phyloP scores from a whole-genome alignment of 441 rosid species.

The Hura crepitans region DNA sequence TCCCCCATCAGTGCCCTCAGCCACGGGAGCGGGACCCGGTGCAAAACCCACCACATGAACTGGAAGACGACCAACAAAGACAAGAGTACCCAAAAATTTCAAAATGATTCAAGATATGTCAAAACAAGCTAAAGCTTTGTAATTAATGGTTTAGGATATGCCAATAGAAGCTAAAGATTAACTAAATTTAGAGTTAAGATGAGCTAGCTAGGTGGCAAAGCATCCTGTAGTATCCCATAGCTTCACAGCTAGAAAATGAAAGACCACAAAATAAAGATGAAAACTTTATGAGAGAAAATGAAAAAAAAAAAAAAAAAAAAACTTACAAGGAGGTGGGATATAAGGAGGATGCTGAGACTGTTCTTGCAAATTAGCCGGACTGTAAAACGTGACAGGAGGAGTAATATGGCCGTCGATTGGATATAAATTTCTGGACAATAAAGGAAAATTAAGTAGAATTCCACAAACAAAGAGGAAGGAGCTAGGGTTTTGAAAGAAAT shows the following conservation, averaged over 20 bases:
- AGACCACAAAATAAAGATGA: neutral
- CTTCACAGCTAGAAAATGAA: neutral
- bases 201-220: neutral
- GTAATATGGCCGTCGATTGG: conserved; percentile 52
- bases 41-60: conserved; percentile 82
- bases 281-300: neutral
- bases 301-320: neutral
- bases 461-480: neutral
- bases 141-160: neutral
- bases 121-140: neutral
- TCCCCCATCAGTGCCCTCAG: conserved; percentile 53
- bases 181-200: no score
- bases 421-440: conserved; percentile 39
- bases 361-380: conserved; percentile 44
- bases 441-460: neutral
- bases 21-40: conserved; percentile 42
- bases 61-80: conserved; percentile 25
- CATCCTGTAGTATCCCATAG: neutral
- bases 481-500: conserved; percentile 24
- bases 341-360: conserved; percentile 84
- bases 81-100: conserved; percentile 7
- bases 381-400: conserved; percentile 38
- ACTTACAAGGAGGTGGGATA: conserved; percentile 61
- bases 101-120: neutral
- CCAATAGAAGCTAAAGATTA: neutral